phyloP scores from a whole-genome alignment of 495 filamentous ascomycete genomes.

The Xanthoparmelia taractica region DNA sequence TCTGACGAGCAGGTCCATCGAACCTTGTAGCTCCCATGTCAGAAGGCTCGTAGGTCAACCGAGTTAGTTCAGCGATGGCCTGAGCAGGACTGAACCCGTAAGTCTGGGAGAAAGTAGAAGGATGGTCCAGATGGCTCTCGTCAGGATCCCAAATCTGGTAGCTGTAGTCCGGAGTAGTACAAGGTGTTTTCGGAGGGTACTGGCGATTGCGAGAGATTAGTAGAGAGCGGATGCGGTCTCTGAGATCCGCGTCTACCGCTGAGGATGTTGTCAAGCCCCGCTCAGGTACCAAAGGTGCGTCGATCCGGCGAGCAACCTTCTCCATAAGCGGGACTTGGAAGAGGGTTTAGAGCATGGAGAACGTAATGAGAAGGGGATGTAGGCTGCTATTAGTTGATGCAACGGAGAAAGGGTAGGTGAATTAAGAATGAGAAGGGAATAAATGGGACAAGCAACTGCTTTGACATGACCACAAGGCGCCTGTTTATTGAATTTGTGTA shows the following conservation, averaged over 20 bases:
- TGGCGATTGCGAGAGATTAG: constrained; percentile 20
- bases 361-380: not conserved
- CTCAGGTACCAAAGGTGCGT: constrained; percentile 14
- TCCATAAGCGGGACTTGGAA: constrained; percentile 18
- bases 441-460: not conserved
- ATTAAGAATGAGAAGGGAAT: not conserved
- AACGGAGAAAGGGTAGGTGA: not conserved
- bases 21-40: constrained; percentile 18
- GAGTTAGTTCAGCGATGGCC: constrained; percentile 16
- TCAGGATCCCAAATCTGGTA: constrained; percentile 4
- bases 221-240: constrained; percentile 22
- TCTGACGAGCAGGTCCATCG: constrained; percentile 24
- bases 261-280: constrained; percentile 13
- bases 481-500: not conserved
- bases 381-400: constrained; percentile 5
- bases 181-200: constrained; percentile 21
- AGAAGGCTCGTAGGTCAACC: not conserved
- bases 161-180: constrained; percentile 15
- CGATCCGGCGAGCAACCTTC: constrained; percentile 11
- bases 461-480: not conserved
- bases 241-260: constrained; percentile 20
- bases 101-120: not conserved
- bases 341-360: constrained; percentile 7
- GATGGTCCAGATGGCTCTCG: not conserved
- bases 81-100: constrained; percentile 10